These are phyloP conservation scores for Tylopilus vinaceipallidus DNA, from an alignment of 768 basidiomycete genomes.

Conservation along the genomic window DNA sequence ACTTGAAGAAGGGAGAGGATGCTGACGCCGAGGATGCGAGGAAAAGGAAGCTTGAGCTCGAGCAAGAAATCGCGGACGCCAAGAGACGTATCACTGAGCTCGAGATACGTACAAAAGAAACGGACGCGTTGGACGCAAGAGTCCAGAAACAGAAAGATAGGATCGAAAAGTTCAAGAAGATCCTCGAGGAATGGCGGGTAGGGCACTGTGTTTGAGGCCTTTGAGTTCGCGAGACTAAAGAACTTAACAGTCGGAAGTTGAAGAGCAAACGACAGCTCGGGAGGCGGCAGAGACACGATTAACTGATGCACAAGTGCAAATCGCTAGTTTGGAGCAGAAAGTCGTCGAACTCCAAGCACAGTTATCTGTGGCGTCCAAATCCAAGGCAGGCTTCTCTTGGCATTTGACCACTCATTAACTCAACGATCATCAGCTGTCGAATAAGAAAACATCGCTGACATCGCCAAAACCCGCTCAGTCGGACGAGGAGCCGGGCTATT, in stretches of 20 bases:
- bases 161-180: conserved; percentile 42
- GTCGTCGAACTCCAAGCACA: conserved; percentile 45
- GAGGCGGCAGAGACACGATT: conserved; percentile 36
- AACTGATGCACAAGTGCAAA: conserved; percentile 30
- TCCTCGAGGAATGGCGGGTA: conserved; percentile 48
- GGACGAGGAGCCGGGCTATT: conserved; percentile 26
- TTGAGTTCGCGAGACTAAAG: not conserved
- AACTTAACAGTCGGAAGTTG: conserved; percentile 38
- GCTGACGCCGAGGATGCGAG: conserved; percentile 54
- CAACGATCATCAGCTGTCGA: conserved; percentile 8
- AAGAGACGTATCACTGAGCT: conserved; percentile 34
- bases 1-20: conserved; percentile 61
- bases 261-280: conserved; percentile 36
- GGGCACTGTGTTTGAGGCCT: not conserved
- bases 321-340: conserved; percentile 34
- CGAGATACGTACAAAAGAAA: conserved; percentile 24
- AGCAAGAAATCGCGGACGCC: conserved; percentile 50
- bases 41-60: conserved; percentile 55
- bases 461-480: conserved; percentile 9
- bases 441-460: conserved; percentile 11
- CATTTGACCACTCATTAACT: not conserved
- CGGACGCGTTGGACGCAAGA: conserved; percentile 33
- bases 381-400: conserved; percentile 23
- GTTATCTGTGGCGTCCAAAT: conserved; percentile 37
- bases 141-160: conserved; percentile 44